Conservation (phyloP, 805 yeast species). For the Maudiozyma bulderi region DNA sequence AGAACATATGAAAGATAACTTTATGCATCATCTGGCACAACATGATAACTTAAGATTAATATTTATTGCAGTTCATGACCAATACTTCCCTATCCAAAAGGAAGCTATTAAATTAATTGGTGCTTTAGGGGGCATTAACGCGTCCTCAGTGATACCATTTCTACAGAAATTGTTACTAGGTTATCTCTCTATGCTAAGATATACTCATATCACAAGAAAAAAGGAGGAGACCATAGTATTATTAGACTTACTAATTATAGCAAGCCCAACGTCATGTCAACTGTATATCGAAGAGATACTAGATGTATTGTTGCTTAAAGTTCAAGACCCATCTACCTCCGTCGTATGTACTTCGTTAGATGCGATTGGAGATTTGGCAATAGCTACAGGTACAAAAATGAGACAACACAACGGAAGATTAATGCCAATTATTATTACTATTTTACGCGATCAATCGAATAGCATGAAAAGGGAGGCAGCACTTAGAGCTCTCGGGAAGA, state of each 20-base stretch:
- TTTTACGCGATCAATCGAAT: slow-evolving; percentile 89
- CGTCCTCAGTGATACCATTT: slow-evolving; percentile 93
- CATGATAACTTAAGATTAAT: slow-evolving; percentile 80
- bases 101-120: slow-evolving; percentile 75
- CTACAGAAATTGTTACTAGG: slow-evolving; percentile 80
- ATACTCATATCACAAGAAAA: slow-evolving; percentile 61
- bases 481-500: slow-evolving; percentile 73
- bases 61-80: slow-evolving; percentile 87
- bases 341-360: slow-evolving; percentile 80
- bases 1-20: slow-evolving; percentile 56
- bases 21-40: slow-evolving; percentile 90
- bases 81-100: slow-evolving; percentile 70
- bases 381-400: slow-evolving; percentile 82
- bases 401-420: slow-evolving; percentile 58
- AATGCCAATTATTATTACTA: slow-evolving; percentile 81
- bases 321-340: slow-evolving; percentile 60
- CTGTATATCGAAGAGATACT: slow-evolving; percentile 91
- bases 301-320: slow-evolving; percentile 69
- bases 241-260: slow-evolving; percentile 60
- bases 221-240: slow-evolving; percentile 82
- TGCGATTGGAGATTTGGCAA: slow-evolving; percentile 82
- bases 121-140: slow-evolving; percentile 73
- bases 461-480: slow-evolving; percentile 84
- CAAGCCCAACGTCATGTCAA: slow-evolving; percentile 72
- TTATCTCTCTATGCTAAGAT: slow-evolving; percentile 73